Conservation (phyloP, 1,139 yeast species). For the Hyphopichia wangnamkhiaoensis region DNA sequence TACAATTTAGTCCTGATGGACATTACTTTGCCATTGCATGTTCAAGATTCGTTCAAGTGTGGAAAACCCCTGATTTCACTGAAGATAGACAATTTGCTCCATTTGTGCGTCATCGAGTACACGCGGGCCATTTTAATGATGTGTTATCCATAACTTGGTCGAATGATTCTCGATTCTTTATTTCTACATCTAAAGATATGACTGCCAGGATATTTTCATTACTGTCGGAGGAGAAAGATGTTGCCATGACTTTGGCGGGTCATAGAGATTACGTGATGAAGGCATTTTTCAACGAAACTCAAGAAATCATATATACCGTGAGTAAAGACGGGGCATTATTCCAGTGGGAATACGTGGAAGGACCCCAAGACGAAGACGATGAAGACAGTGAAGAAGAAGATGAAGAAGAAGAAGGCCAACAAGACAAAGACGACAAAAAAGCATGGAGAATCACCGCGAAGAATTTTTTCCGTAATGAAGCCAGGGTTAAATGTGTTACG, state of each 20-base stretch:
- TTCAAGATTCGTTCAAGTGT: conserved; percentile 82
- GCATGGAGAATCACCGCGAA: conserved; percentile 82
- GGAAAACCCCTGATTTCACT: conserved; percentile 83
- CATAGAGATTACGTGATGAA: conserved; percentile 86
- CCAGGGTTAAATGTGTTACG: conserved; percentile 76
- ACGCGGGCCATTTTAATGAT: conserved; percentile 91
- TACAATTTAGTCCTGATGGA: conserved; percentile 90
- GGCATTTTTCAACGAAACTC: conserved; percentile 83
- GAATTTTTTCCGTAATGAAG: conserved; percentile 71
- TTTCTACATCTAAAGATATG: conserved; percentile 87
- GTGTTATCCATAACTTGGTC: conserved; percentile 86
- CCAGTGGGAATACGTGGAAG: conserved; percentile 81
- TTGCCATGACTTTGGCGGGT: conserved; percentile 86
- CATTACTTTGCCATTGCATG: conserved; percentile 81
- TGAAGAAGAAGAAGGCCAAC: neutral
- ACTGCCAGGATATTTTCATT: conserved; percentile 87
- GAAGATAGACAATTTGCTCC: conserved; percentile 93
- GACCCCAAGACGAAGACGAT: conserved; percentile 40
- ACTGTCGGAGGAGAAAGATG: conserved; percentile 69
- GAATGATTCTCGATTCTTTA: conserved; percentile 79
- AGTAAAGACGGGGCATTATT: conserved; percentile 95
- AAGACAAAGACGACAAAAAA: conserved; percentile 6
- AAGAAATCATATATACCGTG: conserved; percentile 85
- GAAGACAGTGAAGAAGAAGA: conserved; percentile 42
- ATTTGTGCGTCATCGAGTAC: conserved; percentile 83